These are phyloP conservation scores for Stemphylium lycopersici DNA, from an alignment of 2,329 filamentous ascomycete species.

Conservation along the genomic window DNA sequence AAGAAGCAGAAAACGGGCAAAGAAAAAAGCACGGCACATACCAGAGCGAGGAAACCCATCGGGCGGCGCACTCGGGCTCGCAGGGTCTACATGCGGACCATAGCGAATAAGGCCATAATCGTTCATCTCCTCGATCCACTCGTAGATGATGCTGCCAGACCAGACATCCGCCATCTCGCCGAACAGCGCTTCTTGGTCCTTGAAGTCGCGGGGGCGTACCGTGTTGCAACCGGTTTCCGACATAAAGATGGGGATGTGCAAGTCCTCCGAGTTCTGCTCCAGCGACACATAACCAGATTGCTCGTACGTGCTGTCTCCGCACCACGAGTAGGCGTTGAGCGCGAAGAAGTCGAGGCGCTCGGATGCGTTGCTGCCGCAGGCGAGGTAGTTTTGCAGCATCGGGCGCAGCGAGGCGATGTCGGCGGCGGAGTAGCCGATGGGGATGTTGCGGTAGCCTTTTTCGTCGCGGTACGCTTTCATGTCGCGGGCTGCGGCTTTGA, in stretches of 20 bases:
- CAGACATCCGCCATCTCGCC: constrained; percentile 74
- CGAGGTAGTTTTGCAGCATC: constrained; percentile 75
- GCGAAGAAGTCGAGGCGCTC: constrained; percentile 83
- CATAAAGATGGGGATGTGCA: constrained; percentile 68
- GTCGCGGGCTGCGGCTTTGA: constrained; percentile 81
- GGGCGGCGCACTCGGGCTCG: constrained; percentile 54
- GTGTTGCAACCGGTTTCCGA: constrained; percentile 86
- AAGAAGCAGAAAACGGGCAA: too few species aligned
- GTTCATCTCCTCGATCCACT: constrained; percentile 87
- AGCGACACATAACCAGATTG: constrained; percentile 73
- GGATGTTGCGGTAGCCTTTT: constrained; percentile 80
- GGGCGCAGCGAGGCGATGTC: constrained; percentile 75
- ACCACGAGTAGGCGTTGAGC: constrained; percentile 79
- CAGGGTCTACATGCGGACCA: constrained; percentile 62
- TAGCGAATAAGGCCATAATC: constrained; percentile 83
- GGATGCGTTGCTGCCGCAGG: constrained; percentile 70
- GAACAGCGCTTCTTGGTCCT: constrained; percentile 78
- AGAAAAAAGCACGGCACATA: background rate
- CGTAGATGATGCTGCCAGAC: constrained; percentile 84
- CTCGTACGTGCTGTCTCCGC: constrained; percentile 57
- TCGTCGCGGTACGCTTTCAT: constrained; percentile 79
- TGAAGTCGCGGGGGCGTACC: constrained; percentile 66
- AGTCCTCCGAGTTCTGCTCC: constrained; percentile 68
- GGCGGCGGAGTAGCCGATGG: constrained; percentile 85
- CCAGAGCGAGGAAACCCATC: constrained; percentile 72